Evolutionary conservation across 371 early-diverging fungal genomes (phyloP).

Genomic region (Haplosporangium sp.): DNA sequence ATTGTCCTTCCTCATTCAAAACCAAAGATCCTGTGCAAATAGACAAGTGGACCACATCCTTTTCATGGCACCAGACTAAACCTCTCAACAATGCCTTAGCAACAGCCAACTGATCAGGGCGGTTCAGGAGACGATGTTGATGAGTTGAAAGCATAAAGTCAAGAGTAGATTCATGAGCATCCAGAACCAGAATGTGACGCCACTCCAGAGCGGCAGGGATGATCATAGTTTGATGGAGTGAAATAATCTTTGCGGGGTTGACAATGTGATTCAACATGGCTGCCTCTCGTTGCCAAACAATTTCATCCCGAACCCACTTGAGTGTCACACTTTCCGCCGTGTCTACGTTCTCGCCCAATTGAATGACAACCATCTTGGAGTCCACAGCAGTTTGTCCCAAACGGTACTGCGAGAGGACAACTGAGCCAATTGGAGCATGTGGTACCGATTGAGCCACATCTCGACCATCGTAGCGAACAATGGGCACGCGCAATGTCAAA

Average conservation of each 20-base stretch:
- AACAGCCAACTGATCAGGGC: constrained; percentile 34
- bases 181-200: constrained; percentile 53
- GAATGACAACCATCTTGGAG: constrained; percentile 50
- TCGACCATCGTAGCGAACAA: constrained; percentile 51
- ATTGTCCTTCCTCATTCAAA: constrained; percentile 47
- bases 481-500: constrained; percentile 51
- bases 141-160: constrained; percentile 42
- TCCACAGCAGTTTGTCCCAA: constrained; percentile 45
- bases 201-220: constrained; percentile 55
- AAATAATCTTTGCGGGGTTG: constrained; percentile 53
- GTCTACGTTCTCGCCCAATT: constrained; percentile 53
- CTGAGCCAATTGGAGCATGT: constrained; percentile 44
- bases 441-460: constrained; percentile 51
- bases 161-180: constrained; percentile 52
- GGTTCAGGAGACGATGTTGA: constrained; percentile 24
- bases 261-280: constrained; percentile 58
- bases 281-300: constrained; percentile 55
- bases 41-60: constrained; percentile 54
- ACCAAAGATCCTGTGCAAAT: constrained; percentile 54
- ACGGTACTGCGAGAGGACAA: constrained; percentile 54
- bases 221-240: constrained; percentile 54
- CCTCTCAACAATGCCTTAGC: constrained; percentile 45
- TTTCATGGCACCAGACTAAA: constrained; percentile 54
- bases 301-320: constrained; percentile 55
- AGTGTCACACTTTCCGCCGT: constrained; percentile 54